These are phyloP conservation scores for Ilex asprella DNA, from an alignment of 257 asterid species.

Conservation along the genomic window DNA sequence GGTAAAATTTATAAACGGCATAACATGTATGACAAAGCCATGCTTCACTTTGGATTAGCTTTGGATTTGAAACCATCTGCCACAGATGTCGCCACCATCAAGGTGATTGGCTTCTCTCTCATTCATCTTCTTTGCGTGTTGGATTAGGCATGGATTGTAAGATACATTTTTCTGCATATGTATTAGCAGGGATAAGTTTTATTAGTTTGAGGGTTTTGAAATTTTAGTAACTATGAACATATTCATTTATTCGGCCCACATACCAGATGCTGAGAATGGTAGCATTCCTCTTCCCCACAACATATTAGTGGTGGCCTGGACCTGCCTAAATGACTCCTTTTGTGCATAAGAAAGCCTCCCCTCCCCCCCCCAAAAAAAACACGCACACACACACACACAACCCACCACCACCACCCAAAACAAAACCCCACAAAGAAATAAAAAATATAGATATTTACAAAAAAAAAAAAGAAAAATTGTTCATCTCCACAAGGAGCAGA, in stretches of 20 bases:
- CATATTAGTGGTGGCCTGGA: too few relatives aligned
- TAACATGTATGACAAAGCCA: slow-evolving; percentile 69
- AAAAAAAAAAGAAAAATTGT: too few relatives aligned
- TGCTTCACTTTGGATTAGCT: slow-evolving; percentile 93
- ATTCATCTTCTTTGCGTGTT: neutral
- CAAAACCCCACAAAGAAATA: too few relatives aligned
- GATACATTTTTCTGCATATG: neutral
- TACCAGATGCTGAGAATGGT: too few relatives aligned
- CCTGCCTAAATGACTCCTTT: too few relatives aligned
- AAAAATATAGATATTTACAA: too few relatives aligned
- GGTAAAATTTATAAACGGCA: slow-evolving; percentile 79
- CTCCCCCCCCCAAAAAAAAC: too few relatives aligned
- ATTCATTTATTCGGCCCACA: neutral
- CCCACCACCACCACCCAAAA: too few relatives aligned
- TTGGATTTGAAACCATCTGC: slow-evolving; percentile 96
- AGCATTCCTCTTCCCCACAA: too few relatives aligned
- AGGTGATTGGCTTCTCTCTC: slow-evolving; percentile 39
- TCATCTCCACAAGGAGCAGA: too few relatives aligned
- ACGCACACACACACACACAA: too few relatives aligned
- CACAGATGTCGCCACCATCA: slow-evolving; percentile 87
- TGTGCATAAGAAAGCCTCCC: neutral
- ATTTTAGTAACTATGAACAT: neutral
- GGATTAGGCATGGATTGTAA: neutral
- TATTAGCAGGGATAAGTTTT: neutral
- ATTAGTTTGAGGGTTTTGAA: neutral